Evolutionary conservation across 129 eudicot genomes (phyloP).

Genomic region (Arctium lappa): DNA sequence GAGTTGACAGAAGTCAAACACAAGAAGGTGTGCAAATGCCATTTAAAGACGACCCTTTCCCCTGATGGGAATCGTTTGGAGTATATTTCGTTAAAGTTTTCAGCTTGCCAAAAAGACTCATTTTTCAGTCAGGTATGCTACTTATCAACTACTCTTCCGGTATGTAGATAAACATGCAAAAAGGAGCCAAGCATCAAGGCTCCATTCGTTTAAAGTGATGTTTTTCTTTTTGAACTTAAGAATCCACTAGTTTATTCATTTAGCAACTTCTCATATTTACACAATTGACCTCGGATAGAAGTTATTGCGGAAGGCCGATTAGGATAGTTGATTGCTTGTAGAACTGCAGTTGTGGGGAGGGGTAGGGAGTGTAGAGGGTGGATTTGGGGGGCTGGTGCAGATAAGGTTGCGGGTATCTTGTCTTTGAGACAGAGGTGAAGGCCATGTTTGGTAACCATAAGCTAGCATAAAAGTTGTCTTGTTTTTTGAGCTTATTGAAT

Average conservation of each 20-base stretch:
- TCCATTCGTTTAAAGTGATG: background rate
- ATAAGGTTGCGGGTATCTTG: no score
- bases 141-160: background rate
- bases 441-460: no score
- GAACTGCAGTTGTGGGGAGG: no score
- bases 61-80: conserved; percentile 13
- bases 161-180: background rate
- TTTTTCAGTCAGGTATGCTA: conserved; percentile 26
- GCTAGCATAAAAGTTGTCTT: background rate
- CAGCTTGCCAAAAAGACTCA: conserved; percentile 23
- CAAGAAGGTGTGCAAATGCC: background rate
- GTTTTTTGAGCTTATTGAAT: background rate
- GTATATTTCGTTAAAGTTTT: conserved; percentile 10
- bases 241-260: background rate
- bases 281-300: background rate
- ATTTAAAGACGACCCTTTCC: background rate
- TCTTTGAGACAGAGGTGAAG: no score
- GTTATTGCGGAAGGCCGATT: no score
- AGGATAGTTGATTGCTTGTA: no score
- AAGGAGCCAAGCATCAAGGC: background rate
- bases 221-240: background rate
- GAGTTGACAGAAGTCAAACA: conserved; percentile 44
- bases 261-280: background rate
- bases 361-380: no score
- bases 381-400: no score